These are phyloP conservation scores for Mycosphaerella sp. DNA, from an alignment of 2,329 filamentous ascomycete species.

Conservation along the genomic window DNA sequence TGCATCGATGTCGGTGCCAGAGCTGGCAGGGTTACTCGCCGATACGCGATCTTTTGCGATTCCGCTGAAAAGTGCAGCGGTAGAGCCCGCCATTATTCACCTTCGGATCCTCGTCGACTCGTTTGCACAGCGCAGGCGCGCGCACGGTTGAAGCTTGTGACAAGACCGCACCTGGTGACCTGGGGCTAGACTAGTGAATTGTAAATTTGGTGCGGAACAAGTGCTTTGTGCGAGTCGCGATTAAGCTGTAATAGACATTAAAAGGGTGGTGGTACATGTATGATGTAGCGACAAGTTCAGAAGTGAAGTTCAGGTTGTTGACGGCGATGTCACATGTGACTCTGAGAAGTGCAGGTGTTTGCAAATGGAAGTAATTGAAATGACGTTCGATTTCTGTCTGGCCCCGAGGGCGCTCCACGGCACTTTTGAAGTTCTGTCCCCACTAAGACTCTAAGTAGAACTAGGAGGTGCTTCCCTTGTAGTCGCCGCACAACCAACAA, in stretches of 20 bases:
- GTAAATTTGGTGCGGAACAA: neutral
- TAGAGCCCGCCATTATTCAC: constrained; percentile 14
- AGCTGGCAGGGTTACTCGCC: constrained; percentile 19
- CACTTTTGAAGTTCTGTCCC: no score
- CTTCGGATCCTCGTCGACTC: neutral
- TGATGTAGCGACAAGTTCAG: neutral
- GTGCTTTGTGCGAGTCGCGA: neutral
- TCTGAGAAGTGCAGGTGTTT: no score
- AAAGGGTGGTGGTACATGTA: neutral
- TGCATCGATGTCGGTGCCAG: constrained; percentile 25
- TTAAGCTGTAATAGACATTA: neutral
- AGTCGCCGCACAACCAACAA: no score
- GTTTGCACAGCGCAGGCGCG: neutral
- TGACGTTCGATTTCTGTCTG: no score
- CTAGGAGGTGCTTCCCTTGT: no score
- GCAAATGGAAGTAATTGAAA: no score
- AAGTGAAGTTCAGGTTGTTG: neutral
- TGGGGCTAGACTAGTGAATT: neutral
- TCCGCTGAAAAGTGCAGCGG: constrained; percentile 25
- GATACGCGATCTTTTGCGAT: constrained; percentile 31
- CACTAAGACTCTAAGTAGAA: no score
- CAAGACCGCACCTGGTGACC: neutral
- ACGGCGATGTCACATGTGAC: neutral
- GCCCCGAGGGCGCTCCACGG: no score
- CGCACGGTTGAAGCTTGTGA: neutral